These are phyloP conservation scores for Schizophyllum amplum DNA, from an alignment of 1,284 basidiomycete genomes.

Conservation along the genomic window DNA sequence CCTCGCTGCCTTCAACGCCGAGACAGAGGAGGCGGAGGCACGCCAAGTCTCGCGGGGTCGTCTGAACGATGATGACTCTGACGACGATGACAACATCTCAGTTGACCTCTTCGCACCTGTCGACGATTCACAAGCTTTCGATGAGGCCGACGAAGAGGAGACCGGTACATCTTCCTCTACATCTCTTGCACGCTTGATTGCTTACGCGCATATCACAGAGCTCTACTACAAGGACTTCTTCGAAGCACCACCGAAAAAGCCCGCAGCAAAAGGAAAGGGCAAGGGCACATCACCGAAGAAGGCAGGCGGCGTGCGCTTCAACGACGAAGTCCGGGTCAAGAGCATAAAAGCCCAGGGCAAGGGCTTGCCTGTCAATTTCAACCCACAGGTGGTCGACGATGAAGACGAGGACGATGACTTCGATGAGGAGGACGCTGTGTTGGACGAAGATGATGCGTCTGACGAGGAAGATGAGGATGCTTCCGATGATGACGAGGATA, in stretches of 20 bases:
- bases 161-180: conserved; percentile 23
- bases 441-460: conserved; percentile 17
- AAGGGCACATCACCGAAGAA: conserved; percentile 15
- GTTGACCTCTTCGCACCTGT: conserved; percentile 70
- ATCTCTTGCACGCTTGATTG: conserved; percentile 1
- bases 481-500: conserved; percentile 19
- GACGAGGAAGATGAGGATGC: conserved; percentile 19
- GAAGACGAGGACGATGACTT: conserved; percentile 26
- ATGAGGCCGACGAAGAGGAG: conserved; percentile 35
- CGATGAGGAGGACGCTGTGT: conserved; percentile 18
- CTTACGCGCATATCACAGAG: conserved; percentile 30
- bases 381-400: conserved; percentile 25
- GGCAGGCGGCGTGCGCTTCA: conserved; percentile 59
- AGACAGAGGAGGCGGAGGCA: conserved; percentile 78
- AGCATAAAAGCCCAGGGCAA: conserved; percentile 66
- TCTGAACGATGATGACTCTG: conserved; percentile 49
- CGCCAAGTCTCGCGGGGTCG: conserved; percentile 52
- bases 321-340: conserved; percentile 75
- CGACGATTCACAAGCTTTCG: conserved; percentile 27
- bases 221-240: conserved; percentile 70
- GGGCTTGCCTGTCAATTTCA: conserved; percentile 34
- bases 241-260: conserved; percentile 36
- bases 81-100: conserved; percentile 44
- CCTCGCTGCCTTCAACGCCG: conserved; percentile 82
- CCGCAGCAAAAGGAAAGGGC: conserved; percentile 13